Conservation (phyloP, 2,329 filamentous ascomycete genomes). For the Neocucurbitaria cava region DNA sequence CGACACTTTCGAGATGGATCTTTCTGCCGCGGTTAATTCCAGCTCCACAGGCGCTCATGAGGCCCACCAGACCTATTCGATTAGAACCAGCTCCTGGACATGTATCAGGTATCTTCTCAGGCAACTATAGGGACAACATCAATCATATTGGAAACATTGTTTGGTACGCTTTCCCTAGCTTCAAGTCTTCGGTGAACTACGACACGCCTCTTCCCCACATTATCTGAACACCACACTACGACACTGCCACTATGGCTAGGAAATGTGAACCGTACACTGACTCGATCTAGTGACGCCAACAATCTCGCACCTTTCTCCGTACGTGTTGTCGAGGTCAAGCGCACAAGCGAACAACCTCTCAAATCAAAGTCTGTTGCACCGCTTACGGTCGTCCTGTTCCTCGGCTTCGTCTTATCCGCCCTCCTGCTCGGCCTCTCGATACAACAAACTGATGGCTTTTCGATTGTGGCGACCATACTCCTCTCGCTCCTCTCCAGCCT, state of each 20-base stretch:
- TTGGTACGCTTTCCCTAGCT: conserved; percentile 39
- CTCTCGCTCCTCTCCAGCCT: conserved; percentile 59
- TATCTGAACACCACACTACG: conserved; percentile 1
- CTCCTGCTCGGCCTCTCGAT: conserved; percentile 55
- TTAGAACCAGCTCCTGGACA: conserved; percentile 50
- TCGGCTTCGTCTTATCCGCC: conserved; percentile 54
- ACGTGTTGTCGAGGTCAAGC: conserved; percentile 49
- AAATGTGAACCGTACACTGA: conserved; percentile 1
- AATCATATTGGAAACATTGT: conserved; percentile 59
- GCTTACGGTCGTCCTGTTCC: conserved; percentile 53
- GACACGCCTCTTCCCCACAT: conserved; percentile 11
- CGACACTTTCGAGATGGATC: conserved; percentile 57
- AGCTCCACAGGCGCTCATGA: conserved; percentile 59
- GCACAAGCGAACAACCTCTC: conserved; percentile 39
- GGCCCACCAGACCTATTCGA: conserved; percentile 52
- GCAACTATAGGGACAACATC: conserved; percentile 55
- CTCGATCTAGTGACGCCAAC: conserved; percentile 38
- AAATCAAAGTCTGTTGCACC: conserved; percentile 56
- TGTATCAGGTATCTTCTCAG: conserved; percentile 57
- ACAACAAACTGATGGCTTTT: conserved; percentile 57
- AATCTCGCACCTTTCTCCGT: conserved; percentile 49
- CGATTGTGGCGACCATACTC: conserved; percentile 55
- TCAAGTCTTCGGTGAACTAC: background rate
- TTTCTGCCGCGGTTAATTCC: conserved; percentile 59
- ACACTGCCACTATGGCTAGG: background rate